A percentile compares a stretch with the other conserved stretches of the same genome.
Conservation (phyloP, 2,329 filamentous ascomycete genomes). For the Phialophora tarda region DNA sequence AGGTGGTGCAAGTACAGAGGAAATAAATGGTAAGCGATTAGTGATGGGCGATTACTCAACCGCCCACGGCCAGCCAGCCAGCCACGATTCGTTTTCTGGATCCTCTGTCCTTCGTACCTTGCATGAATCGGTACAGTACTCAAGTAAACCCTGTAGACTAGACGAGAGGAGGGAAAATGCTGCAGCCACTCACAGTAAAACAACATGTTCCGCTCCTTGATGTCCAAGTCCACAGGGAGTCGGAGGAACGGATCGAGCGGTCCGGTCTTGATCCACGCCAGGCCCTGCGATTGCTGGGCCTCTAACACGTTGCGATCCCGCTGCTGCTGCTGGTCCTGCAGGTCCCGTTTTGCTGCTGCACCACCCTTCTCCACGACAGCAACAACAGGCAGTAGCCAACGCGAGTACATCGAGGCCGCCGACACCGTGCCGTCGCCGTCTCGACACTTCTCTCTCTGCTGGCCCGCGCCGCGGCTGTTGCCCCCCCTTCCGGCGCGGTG, state of each 20-base stretch:
- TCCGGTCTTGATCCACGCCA: slow-evolving; percentile 5
- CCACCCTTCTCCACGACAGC: not conserved
- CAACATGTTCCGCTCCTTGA: slow-evolving; percentile 1
- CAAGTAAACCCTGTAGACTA: not conserved
- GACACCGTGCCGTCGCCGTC: too few species aligned
- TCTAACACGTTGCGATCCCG: not conserved
- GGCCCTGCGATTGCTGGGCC: not conserved
- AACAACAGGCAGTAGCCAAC: not conserved
- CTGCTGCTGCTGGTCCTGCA: not conserved
- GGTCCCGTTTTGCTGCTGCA: not conserved
- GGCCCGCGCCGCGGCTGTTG: not conserved
- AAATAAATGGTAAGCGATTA: too few species aligned
- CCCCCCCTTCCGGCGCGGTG: not conserved
- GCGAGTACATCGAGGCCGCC: not conserved
- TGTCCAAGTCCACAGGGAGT: not conserved
- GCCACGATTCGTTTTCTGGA: too few species aligned
- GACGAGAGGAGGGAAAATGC: not conserved
- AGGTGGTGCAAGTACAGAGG: too few species aligned
- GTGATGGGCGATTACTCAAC: too few species aligned
- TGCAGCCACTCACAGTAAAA: not conserved
- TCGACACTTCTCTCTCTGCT: not conserved
- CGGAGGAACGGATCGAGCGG: not conserved
- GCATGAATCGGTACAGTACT: not conserved
- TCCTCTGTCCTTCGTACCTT: too few species aligned
- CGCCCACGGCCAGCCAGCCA: too few species aligned